Base-by-base conservation (phyloP, 1,284 basidiomycete genomes). In the Rhodotorula sp. region DNA sequence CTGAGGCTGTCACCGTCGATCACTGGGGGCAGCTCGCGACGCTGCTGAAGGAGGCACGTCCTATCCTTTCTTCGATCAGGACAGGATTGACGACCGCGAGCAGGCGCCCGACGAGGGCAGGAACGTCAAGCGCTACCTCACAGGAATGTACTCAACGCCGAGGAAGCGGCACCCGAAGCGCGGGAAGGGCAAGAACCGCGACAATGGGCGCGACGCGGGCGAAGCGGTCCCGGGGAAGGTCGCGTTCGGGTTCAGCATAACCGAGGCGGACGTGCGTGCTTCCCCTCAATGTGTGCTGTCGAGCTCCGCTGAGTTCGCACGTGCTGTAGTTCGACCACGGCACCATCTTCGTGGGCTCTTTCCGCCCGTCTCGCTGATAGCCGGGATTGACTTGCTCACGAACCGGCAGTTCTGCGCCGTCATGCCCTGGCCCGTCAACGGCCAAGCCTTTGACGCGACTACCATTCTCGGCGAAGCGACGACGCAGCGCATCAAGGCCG, bases 361-460 rank as follows among this genome's bases (percentile, higher is more conserved):
- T 32, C 34, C 19, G 21, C 37, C 41, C 6, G 19, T 17, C 46
- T 48, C 13, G 36, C 27, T 37, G 25, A 25, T 3, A 7, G 15
- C 7, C 51, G n/a, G n/a, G n/a, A n/a, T n/a, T 41, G 41, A 44
- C 54, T 2, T 1, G 17, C 15, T 34, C 13, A n/a, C 9, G 15
- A 19, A 10, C 25, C 25, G 9, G n/a, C 29, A 69, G 67, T 69
- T 64, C 51, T 69, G 67, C 50, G 54, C 51, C 36, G 51, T 56
- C 39, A 64, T 67, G n/a, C 69, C 71, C 2, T 72, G 67, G 64
- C 56, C 50, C 9, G 63, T 51, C 21, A 66, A 64, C 34, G 67
- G 67, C 7, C 56, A 62, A 36, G 64, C 66, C 4, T 69, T 69
- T 39, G 67, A 72, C 32, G 71, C 64, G 19, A 57, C 54, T 10